A percentile compares a stretch with the other conserved stretches of the same genome.
These are phyloP conservation scores for Spergularia bocconei DNA, from an alignment of 148 eudicot species.

Conservation along the genomic window DNA sequence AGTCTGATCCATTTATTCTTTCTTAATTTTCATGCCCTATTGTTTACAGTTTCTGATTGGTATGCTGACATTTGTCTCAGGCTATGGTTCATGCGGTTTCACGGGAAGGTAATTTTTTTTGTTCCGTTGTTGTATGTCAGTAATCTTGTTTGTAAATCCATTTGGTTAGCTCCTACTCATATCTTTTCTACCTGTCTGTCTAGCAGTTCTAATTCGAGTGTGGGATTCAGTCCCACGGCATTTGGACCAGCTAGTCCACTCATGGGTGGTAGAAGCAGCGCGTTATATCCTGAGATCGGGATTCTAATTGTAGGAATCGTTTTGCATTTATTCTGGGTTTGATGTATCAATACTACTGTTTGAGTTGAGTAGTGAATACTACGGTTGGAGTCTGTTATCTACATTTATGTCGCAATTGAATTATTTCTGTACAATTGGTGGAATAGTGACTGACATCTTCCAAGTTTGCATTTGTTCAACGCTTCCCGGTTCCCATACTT, in stretches of 20 bases:
- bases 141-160: conserved; percentile 2
- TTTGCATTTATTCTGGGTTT: conserved; percentile 28
- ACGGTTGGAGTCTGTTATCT: too few relatives aligned
- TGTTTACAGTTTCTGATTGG: conserved; percentile 22
- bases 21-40: background rate
- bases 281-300: conserved; percentile 28
- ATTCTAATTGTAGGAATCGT: conserved; percentile 31
- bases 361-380: too few relatives aligned
- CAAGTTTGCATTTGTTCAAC: too few relatives aligned
- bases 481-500: too few relatives aligned
- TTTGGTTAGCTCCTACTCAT: background rate
- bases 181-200: background rate
- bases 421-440: too few relatives aligned
- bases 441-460: too few relatives aligned
- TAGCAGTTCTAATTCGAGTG: conserved; percentile 51
- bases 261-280: conserved; percentile 29
- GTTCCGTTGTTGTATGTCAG: background rate
- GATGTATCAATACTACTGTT: conserved; percentile 6
- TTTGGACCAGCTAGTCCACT: conserved; percentile 57
- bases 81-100: conserved; percentile 78
- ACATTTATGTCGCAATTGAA: too few relatives aligned
- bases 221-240: conserved; percentile 45
- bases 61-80: conserved; percentile 41
- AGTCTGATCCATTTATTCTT: conserved; percentile 26
- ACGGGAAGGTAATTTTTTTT: conserved; percentile 62